Evolutionary conservation across 2,329 filamentous ascomycete genomes (phyloP).

Genomic region (Fusarium virguliforme): DNA sequence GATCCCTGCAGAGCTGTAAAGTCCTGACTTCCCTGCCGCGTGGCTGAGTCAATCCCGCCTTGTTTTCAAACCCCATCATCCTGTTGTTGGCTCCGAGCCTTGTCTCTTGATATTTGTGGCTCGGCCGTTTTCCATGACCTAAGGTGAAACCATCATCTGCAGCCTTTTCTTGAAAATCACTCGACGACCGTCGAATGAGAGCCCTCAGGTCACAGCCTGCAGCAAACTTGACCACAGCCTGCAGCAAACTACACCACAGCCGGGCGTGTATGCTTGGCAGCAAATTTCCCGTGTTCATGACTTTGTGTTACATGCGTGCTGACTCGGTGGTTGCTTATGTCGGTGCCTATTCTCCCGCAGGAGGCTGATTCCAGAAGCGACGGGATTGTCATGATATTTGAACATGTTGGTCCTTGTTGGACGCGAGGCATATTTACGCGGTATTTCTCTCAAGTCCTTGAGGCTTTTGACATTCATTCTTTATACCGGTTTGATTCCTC

Average conservation of each 20-base stretch:
- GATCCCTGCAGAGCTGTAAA: conserved; percentile 1
- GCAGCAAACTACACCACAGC: conserved; percentile 4
- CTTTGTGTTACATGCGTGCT: conserved; percentile 1
- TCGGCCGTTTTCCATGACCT: background rate
- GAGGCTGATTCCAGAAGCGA: background rate
- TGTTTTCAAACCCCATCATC: background rate
- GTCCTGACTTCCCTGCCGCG: background rate
- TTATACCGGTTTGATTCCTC: background rate
- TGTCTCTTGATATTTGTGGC: background rate
- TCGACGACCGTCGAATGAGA: background rate
- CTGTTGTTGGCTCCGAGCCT: background rate
- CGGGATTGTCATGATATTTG: background rate
- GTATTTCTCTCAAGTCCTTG: background rate
- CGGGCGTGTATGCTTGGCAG: background rate
- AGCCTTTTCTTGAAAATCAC: background rate
- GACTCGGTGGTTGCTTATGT: background rate
- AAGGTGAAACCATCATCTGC: conserved; percentile 4
- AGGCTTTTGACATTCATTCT: background rate
- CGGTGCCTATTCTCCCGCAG: background rate
- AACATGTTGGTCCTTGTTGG: too few relatives aligned
- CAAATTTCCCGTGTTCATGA: background rate
- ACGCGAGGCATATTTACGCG: background rate
- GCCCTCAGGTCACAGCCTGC: background rate
- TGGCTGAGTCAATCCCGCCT: background rate
- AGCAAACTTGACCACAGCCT: conserved; percentile 5